phyloP scores from a whole-genome alignment of 495 filamentous ascomycete species.

The Wilcoxina mikolae region DNA sequence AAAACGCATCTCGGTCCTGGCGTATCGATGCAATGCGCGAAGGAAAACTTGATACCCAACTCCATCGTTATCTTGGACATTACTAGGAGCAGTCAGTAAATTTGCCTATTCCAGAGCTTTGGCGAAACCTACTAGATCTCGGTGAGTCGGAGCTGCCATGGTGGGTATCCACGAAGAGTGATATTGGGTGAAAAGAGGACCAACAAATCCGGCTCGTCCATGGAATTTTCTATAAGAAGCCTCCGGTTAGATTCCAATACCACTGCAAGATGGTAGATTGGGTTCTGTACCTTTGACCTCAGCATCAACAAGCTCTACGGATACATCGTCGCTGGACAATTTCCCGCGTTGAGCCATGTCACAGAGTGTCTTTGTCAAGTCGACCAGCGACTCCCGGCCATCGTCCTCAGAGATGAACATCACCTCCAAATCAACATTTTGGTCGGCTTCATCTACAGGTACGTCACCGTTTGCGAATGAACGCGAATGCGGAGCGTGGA shows the following conservation, averaged over 20 bases:
- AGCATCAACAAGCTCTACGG: slow-evolving; percentile 70
- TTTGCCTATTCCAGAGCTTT: slow-evolving; percentile 9
- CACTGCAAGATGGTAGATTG: slow-evolving; percentile 8
- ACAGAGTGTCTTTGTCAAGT: slow-evolving; percentile 83
- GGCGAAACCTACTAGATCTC: slow-evolving; percentile 54
- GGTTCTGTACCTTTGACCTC: slow-evolving; percentile 65
- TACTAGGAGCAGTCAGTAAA: slow-evolving; percentile 25
- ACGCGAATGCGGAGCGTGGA: slow-evolving; percentile 62
- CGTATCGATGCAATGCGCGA: slow-evolving; percentile 64
- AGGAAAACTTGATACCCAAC: slow-evolving; percentile 93
- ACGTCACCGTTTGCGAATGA: slow-evolving; percentile 35
- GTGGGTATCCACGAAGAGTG: slow-evolving; percentile 78
- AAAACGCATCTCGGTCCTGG: slow-evolving; percentile 74
- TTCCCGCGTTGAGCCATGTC: slow-evolving; percentile 89
- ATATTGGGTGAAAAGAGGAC: slow-evolving; percentile 71
- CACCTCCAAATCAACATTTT: slow-evolving; percentile 44
- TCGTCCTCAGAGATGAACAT: slow-evolving; percentile 80
- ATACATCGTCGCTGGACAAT: slow-evolving; percentile 62
- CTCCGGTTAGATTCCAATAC: background rate
- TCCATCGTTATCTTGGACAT: slow-evolving; percentile 51
- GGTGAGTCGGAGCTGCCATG: slow-evolving; percentile 87
- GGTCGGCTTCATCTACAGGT: slow-evolving; percentile 12
- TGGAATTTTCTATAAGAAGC: slow-evolving; percentile 40
- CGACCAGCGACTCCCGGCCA: slow-evolving; percentile 81
- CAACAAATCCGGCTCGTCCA: slow-evolving; percentile 76